Base-by-base conservation (phyloP, 2,329 filamentous ascomycete genomes). In the Neonectria sp. region DNA sequence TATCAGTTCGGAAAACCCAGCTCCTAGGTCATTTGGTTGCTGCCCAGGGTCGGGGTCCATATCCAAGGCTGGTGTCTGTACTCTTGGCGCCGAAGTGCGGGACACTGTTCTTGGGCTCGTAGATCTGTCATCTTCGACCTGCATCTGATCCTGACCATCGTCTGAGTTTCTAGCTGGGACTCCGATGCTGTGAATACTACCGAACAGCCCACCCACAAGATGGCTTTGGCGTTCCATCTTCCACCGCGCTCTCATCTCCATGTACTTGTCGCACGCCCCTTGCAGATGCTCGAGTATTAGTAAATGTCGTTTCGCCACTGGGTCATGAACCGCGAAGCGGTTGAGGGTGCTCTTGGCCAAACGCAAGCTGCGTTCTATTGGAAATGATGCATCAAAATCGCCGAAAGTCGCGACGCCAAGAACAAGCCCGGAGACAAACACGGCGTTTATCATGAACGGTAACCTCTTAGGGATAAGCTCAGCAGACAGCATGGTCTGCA, bases 381-480 rank as follows among this genome's bases (percentile, higher is more conserved):
- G 78, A 6, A 81, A 80, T 0, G 74, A 71, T 21, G 67, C 68
- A 40, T 85, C 82, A 3, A 85, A 79, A 60, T 86, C 83, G 0
- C 82, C 82, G 56, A 86, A 85, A 27, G 81, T 78, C 0, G 83
- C 83, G 0, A 84, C 78, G 0, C 84, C 84, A 0, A 86, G 75
- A 0, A 85, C 83, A 1, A 86, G 71, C 0, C 81, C 82, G 0
- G 83, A 83, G 6, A 84, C 80, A 65, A 86, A 85, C 4, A 82
- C 79, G 2, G 82, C 82, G 55, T 85, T 86, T 5, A 85, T 82
- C 1, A 85, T 70, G 17, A 85, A 84, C 0, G 84, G 84, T 4
- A 85, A 70, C 1, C 83, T 77, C 33, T 81, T 82, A 0, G 84
- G 83, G 0, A 84, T 75, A 2, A 75, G 72, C 2, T 76, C 65